Base-by-base conservation (phyloP, 225 moss, liverwort and hornwort genomes). In the Antitrichia curtipendula region DNA sequence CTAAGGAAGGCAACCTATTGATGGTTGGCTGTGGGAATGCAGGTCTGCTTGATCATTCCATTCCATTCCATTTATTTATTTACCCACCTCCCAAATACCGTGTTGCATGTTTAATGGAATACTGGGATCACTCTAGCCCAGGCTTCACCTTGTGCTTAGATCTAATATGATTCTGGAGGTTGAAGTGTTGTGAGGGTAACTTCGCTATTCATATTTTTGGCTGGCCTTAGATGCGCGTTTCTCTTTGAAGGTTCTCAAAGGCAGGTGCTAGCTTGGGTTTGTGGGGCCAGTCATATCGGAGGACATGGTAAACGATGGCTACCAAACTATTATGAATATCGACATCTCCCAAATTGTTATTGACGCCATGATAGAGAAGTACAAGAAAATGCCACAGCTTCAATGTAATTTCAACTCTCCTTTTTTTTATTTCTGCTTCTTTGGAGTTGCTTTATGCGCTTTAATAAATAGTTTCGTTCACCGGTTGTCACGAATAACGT, bases 11-110 rank as follows among this genome's bases (percentile, higher is more conserved):
- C 58, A 94, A 95, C 77, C 66, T 97, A 31, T 89, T 98, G 92
- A 97, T 97, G 97, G 95, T 97, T 77, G 98, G 98, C 75, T 98
- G 98, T 84, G 96, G 96, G 49, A 98, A 98, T 95, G 96, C 93
- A 95, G 93, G 96, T 95, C 28, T 86, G 73, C 84, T 78, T 58
- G 47, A 32, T 71, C 24, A 56, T 69, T 69, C 64, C 41, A 62
- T 69, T 69, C 64, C 41, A 62, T 54, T 61, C 38, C 29, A 23
- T 75, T 45, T 53, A 23, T 75, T 45, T 53, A 53, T 82, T 70
- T 83, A 36, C 32, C 31, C n/a, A 59, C n/a, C 52, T 76, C n/a
- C 17, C 36, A 14, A 70, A 49, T 64, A 38, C 28, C 16, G 24
- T 54, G 12, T 80, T 79, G 73, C 36, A 29, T 76, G 61, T 57